Base-by-base conservation (phyloP, 192 early-diverging fungal genomes). In the Umbelopsis isabellina region DNA sequence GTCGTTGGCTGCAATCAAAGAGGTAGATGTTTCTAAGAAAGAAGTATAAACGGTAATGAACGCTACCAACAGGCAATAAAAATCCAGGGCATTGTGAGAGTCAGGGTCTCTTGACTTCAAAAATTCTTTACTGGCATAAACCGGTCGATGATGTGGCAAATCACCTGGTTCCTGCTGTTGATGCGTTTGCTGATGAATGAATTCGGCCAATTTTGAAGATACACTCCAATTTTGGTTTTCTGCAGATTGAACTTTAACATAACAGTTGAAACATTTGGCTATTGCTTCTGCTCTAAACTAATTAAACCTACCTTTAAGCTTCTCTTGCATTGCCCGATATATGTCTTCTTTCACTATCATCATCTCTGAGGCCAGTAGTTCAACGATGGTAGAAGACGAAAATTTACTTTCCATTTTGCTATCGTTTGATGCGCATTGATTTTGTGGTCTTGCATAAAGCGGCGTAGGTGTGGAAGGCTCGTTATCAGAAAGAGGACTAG, bases 31-130 rank as follows among this genome's bases (percentile, higher is more conserved):
- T 66, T 73, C 70, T 44, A 70, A 76, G 37, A 69, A 83, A 35
- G 66, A 67, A 58, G 66, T 68, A 73, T 52, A 85, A 9, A 85
- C 72, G 16, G 80, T 82, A 70, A 85, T 83, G 64, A 85, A 85
- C 1, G 80, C 75, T 8, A 80, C 81, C 74, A 81, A 78, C 25
- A 80, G 33, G 37, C 55, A 68, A 50, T 79, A 79, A 46, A 72
- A 44, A 20, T 79, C 78, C 22, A 72, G 48, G 35, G 58, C 67
- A 22, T 30, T 41, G 12, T 30, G 47, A 15, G 23, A 13, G 21
- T 33, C 47, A 48, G 27, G 48, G 6, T 69, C 49, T 2, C 51
- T 15, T 6, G 67, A 69, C 4, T 15, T 3, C 2, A 35, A 16
- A 15, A 61, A 25, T 18, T 35, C 23, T 61, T 30, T 18, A 25